Percentiles rank a stretch among this genome's conserved stretches.
phyloP scores from a whole-genome alignment of 306 rosid species.

The Quillaja saponaria region DNA sequence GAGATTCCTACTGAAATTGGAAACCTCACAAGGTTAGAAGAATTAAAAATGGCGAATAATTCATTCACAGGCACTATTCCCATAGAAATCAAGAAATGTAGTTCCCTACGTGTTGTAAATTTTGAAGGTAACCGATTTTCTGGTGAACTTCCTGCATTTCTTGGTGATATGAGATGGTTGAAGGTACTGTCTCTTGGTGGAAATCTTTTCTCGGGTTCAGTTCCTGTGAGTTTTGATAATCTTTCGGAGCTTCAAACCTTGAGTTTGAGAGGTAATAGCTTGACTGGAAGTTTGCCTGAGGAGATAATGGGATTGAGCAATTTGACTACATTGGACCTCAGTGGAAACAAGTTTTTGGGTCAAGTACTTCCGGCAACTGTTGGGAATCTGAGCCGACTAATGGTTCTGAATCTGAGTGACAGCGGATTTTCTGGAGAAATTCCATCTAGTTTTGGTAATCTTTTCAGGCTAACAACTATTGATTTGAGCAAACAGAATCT shows the following conservation, averaged over 20 bases:
- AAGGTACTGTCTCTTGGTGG: conserved; percentile 66
- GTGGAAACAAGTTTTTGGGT: conserved; percentile 69
- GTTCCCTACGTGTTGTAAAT: conserved; percentile 56
- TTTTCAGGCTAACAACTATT: conserved; percentile 72
- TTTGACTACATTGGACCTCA: conserved; percentile 68
- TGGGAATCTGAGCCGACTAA: conserved; percentile 59
- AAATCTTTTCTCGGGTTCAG: conserved; percentile 60
- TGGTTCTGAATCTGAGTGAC: conserved; percentile 75
- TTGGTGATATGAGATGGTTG: conserved; percentile 55
- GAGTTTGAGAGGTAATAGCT: conserved; percentile 60
- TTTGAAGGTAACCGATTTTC: conserved; percentile 66
- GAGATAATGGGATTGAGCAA: conserved; percentile 51
- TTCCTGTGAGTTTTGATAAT: conserved; percentile 66
- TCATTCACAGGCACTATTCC: conserved; percentile 69
- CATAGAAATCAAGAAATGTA: conserved; percentile 62
- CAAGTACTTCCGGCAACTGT: conserved; percentile 38
- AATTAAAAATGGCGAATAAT: conserved; percentile 70
- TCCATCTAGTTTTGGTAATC: conserved; percentile 75
- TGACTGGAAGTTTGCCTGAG: conserved; percentile 66
- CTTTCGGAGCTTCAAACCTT: conserved; percentile 62
- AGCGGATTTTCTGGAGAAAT: conserved; percentile 69
- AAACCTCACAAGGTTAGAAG: conserved; percentile 49
- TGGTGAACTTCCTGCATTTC: conserved; percentile 63
- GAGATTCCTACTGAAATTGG: conserved; percentile 57
- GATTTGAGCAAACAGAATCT: conserved; percentile 84